A percentile compares a stretch with the other conserved stretches of the same genome.
These are phyloP conservation scores for Lichtheimia corymbifera DNA, from an alignment of 371 early-diverging fungal genomes.

Conservation along the genomic window DNA sequence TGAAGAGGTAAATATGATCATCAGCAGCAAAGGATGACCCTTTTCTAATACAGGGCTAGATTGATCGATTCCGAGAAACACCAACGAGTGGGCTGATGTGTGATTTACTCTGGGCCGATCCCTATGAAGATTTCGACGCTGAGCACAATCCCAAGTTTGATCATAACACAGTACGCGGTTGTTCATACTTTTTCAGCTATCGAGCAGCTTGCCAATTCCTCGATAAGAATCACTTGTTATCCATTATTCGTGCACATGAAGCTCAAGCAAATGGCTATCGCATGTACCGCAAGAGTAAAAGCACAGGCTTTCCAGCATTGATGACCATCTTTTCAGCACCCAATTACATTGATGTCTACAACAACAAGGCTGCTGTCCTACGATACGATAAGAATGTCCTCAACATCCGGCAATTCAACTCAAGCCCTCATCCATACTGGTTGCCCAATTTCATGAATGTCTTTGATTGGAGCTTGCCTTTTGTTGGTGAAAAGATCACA, in stretches of 20 bases:
- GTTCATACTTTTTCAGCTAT: conserved; percentile 92
- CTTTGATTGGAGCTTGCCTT: conserved; percentile 97
- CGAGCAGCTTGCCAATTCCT: conserved; percentile 91
- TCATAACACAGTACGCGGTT: conserved; percentile 92
- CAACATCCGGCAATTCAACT: conserved; percentile 91
- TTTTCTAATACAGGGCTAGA: conserved; percentile 32
- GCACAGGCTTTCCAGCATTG: conserved; percentile 93
- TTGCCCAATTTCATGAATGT: conserved; percentile 97
- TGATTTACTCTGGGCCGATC: conserved; percentile 98
- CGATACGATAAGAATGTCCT: conserved; percentile 96
- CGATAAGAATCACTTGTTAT: conserved; percentile 88
- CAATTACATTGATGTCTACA: conserved; percentile 96
- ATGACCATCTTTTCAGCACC: conserved; percentile 98
- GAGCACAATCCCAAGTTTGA: conserved; percentile 77
- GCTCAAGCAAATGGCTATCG: conserved; percentile 97
- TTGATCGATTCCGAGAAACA: conserved; percentile 93
- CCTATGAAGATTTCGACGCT: conserved; percentile 93
- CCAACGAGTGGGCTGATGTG: conserved; percentile 96
- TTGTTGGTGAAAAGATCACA: conserved; percentile 97
- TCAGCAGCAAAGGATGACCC: not conserved
- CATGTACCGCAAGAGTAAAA: conserved; percentile 91
- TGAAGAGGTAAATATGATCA: conserved; percentile 48
- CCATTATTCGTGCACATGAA: conserved; percentile 97
- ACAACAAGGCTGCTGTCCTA: conserved; percentile 96
- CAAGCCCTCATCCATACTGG: conserved; percentile 95